Percentiles rank a stretch among this genome's conserved stretches.
phyloP scores from a whole-genome alignment of 352 stramenopile species.

The Phytophthora sojae region DNA sequence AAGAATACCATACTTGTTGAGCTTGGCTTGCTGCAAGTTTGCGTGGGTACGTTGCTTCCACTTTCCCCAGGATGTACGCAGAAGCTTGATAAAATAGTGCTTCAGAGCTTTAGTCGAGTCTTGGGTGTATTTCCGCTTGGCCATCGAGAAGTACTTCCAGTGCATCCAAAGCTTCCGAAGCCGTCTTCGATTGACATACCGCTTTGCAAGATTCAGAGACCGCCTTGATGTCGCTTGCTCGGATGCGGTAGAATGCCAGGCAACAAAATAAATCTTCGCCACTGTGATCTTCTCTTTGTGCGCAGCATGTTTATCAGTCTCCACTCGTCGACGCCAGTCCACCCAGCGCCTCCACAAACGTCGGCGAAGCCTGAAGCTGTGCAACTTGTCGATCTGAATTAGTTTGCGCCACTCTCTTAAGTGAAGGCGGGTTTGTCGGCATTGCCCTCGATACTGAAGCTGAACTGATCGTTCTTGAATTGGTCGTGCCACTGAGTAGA shows the following conservation, averaged over 20 bases:
- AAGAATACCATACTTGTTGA: slow-evolving; percentile 57
- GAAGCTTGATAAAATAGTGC: slow-evolving; percentile 78
- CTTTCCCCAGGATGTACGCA: slow-evolving; percentile 57
- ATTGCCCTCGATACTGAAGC: slow-evolving; percentile 17
- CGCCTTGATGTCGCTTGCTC: slow-evolving; percentile 48
- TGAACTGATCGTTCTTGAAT: slow-evolving; percentile 17
- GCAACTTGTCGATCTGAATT: slow-evolving; percentile 29
- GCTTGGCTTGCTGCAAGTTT: slow-evolving; percentile 53
- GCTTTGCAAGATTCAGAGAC: slow-evolving; percentile 59
- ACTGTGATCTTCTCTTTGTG: slow-evolving; percentile 29
- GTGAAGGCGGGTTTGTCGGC: slow-evolving; percentile 2
- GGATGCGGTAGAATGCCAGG: slow-evolving; percentile 50
- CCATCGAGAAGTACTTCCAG: slow-evolving; percentile 83
- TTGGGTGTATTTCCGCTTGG: slow-evolving; percentile 71
- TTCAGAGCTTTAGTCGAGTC: slow-evolving; percentile 77
- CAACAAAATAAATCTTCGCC: slow-evolving; percentile 43
- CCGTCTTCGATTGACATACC: slow-evolving; percentile 67
- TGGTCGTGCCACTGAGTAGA: slow-evolving; percentile 48
- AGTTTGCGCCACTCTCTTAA: slow-evolving; percentile 47
- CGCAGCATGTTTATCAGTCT: slow-evolving; percentile 27
- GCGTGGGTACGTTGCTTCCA: slow-evolving; percentile 54
- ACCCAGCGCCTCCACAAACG: slow-evolving; percentile 54
- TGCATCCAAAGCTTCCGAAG: slow-evolving; percentile 79
- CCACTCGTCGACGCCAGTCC: slow-evolving; percentile 20
- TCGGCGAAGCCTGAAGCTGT: slow-evolving; percentile 26